Evolutionary conservation across 768 basidiomycete species (phyloP).

Genomic region (Hydnomerulius pinastri): DNA sequence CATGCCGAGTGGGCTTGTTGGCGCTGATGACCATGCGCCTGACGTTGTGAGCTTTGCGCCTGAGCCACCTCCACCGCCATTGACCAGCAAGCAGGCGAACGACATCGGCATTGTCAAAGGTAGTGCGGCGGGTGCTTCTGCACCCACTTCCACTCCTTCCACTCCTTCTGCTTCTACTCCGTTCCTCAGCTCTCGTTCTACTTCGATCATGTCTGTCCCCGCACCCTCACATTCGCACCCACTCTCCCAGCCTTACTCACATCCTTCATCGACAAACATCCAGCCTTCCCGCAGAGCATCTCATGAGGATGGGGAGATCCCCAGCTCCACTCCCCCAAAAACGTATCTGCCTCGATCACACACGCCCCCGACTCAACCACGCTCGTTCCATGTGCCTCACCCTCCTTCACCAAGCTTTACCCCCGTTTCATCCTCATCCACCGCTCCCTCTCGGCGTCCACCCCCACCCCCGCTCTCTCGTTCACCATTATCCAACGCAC

Average conservation of each 20-base stretch:
- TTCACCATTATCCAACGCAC: slow-evolving; percentile 27
- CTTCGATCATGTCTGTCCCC: slow-evolving; percentile 18
- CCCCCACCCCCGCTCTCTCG: slow-evolving; percentile 33
- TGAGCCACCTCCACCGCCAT: slow-evolving; percentile 35
- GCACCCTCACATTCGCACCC: slow-evolving; percentile 2
- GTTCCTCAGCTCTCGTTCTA: slow-evolving; percentile 24
- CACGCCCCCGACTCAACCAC: slow-evolving; percentile 50
- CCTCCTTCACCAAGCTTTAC: slow-evolving; percentile 26
- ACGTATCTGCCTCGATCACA: slow-evolving; percentile 40
- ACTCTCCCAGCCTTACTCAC: background rate
- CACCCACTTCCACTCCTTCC: slow-evolving; percentile 1
- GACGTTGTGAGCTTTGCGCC: slow-evolving; percentile 29
- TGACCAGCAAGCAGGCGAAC: slow-evolving; percentile 22
- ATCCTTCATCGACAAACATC: slow-evolving; percentile 9
- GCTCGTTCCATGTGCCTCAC: slow-evolving; percentile 39
- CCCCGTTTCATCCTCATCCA: slow-evolving; percentile 22
- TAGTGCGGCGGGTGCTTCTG: background rate
- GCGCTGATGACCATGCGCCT: slow-evolving; percentile 18
- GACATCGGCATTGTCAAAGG: background rate
- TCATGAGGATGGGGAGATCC: slow-evolving; percentile 58
- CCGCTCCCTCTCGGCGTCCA: slow-evolving; percentile 29
- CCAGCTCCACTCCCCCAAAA: slow-evolving; percentile 37
- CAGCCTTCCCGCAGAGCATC: slow-evolving; percentile 33
- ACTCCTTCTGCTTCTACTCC: slow-evolving; percentile 24
- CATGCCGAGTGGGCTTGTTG: slow-evolving; percentile 20